These are phyloP conservation scores for Strigomonas culicis DNA, from an alignment of 208 protist genomes.

Conservation along the genomic window DNA sequence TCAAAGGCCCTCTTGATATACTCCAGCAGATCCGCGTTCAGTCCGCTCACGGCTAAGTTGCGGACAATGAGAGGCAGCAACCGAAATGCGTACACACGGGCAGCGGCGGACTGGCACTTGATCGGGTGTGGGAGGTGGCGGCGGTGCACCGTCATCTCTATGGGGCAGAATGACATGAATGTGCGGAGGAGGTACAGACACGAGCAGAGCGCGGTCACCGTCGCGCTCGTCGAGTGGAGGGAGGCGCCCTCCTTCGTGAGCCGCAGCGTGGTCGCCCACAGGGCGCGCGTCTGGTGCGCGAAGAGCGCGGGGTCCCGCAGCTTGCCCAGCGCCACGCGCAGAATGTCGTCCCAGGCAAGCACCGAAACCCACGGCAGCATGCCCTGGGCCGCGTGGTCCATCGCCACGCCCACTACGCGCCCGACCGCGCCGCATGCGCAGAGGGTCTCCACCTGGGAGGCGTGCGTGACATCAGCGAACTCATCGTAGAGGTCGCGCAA, in stretches of 20 bases:
- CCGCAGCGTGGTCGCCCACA: constrained; percentile 29
- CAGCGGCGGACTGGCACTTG: constrained; percentile 29
- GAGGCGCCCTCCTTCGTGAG: constrained; percentile 9
- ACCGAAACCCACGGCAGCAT: constrained; percentile 40
- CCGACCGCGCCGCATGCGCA: constrained; percentile 13
- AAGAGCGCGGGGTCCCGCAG: constrained; percentile 12
- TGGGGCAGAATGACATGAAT: constrained; percentile 29
- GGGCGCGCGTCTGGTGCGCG: constrained; percentile 17
- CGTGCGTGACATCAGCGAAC: constrained; percentile 16
- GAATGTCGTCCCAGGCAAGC: constrained; percentile 33
- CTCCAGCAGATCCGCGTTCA: constrained; percentile 28
- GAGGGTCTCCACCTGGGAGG: constrained; percentile 1
- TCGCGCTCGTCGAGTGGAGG: background rate
- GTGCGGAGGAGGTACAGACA: constrained; percentile 42
- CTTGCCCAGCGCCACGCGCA: constrained; percentile 26
- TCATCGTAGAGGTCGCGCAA: constrained; percentile 23
- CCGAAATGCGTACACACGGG: constrained; percentile 35
- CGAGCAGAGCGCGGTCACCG: constrained; percentile 15
- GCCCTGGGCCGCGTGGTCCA: constrained; percentile 34
- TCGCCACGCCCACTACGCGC: constrained; percentile 27
- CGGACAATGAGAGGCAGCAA: constrained; percentile 28
- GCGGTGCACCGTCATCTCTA: constrained; percentile 29
- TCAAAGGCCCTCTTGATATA: constrained; percentile 29
- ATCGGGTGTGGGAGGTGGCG: constrained; percentile 54
- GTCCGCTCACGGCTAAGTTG: constrained; percentile 16